Evolutionary conservation across 306 rosid species (phyloP).

Genomic region (Vigna hirtella): DNA sequence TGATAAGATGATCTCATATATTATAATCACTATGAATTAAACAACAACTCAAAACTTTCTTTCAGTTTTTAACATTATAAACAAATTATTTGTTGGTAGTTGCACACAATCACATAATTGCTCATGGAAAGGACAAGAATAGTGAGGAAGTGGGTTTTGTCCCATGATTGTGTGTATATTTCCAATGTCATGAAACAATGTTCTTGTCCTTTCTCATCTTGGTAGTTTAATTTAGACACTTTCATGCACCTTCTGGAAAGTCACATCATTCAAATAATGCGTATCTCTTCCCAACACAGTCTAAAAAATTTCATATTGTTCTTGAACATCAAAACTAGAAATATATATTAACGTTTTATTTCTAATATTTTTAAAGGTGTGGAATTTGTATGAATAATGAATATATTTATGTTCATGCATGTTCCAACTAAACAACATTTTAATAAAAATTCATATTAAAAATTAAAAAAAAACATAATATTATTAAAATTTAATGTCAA

Average conservation of each 20-base stretch:
- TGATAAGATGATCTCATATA: no score
- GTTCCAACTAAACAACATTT: no score
- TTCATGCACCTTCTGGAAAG: background rate
- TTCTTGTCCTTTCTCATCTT: conserved; percentile 32
- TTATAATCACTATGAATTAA: no score
- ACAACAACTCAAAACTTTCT: background rate
- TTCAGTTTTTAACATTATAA: background rate
- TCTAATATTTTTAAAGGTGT: no score
- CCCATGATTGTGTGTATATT: conserved; percentile 12
- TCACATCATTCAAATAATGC: conserved; percentile 32
- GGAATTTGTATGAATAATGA: no score
- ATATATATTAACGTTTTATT: no score
- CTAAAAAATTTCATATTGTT: background rate
- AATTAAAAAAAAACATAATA: no score
- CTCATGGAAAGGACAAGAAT: conserved; percentile 6
- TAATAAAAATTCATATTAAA: no score
- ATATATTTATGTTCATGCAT: no score
- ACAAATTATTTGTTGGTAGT: background rate
- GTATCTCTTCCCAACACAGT: background rate
- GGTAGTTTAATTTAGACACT: background rate
- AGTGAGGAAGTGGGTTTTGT: background rate
- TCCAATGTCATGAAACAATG: conserved; percentile 3
- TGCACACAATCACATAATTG: background rate
- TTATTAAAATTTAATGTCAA: no score
- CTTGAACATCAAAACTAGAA: no score